These are phyloP conservation scores for Collybiopsis confluens DNA, from an alignment of 768 basidiomycete genomes.

Conservation along the genomic window DNA sequence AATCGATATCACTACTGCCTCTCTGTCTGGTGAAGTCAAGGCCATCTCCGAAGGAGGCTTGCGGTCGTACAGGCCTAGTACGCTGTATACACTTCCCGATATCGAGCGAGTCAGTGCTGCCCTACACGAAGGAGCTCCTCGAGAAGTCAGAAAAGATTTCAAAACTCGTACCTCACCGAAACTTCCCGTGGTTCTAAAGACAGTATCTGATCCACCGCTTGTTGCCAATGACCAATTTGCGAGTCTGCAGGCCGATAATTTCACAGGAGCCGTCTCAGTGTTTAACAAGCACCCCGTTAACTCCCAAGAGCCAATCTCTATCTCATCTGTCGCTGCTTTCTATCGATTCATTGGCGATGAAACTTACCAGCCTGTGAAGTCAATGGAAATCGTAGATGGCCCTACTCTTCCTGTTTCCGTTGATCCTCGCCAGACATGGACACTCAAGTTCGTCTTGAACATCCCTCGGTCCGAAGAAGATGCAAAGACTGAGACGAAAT, in stretches of 20 bases:
- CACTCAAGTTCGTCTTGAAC: conserved; percentile 23
- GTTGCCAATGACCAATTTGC: conserved; percentile 27
- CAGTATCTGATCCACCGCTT: conserved; percentile 31
- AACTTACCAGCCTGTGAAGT: conserved; percentile 25
- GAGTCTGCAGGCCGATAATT: conserved; percentile 20
- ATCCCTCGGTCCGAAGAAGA: conserved; percentile 33
- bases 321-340: conserved; percentile 26
- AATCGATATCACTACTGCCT: conserved; percentile 31
- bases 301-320: conserved; percentile 28
- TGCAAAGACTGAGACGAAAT: conserved; percentile 20
- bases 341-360: conserved; percentile 33
- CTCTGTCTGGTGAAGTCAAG: conserved; percentile 29
- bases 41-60: conserved; percentile 34
- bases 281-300: conserved; percentile 33
- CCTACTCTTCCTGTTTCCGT: conserved; percentile 27
- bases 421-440: conserved; percentile 31
- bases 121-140: conserved; percentile 24
- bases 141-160: conserved; percentile 32
- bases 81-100: conserved; percentile 28
- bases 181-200: conserved; percentile 30
- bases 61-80: conserved; percentile 27
- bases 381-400: conserved; percentile 21
- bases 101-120: conserved; percentile 28
- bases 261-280: conserved; percentile 28
- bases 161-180: conserved; percentile 27